Evolutionary conservation across 805 yeast genomes (phyloP), one percentile per base, ranked within the genome.

Genomic region (Wickerhamiella lipophila): DNA sequence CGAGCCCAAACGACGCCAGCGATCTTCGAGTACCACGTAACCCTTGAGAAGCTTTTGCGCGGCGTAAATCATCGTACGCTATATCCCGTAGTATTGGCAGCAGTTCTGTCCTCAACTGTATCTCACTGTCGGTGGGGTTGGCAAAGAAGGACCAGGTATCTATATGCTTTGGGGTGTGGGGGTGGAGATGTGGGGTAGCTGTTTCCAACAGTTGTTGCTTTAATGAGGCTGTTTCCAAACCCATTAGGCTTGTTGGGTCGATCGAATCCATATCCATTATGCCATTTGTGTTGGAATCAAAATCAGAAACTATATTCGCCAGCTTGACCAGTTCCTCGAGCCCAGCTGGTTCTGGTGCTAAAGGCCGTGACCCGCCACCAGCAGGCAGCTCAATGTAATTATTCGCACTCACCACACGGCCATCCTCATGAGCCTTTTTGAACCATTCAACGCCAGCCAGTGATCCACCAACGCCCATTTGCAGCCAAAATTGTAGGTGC

Each of bases 401-500:
- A 19, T 52, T 51, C 6, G 49, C 44, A 46, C 64, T 58, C 1
- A 63, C 26, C 7, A 60, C 61, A 1, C 60, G 39, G 11, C 36
- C 35, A 2, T 34, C 46, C 15, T 57, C 64, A 15, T 47, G 44
- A 1, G 52, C 46, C 4, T 57, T 57, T 2, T 63, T 50, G 9
- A 56, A 54, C 67, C 67, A 64, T 39, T 63, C 65, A 4, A 49
- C 43, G 1, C 64, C 65, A 1, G 64, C 58, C 3, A 57, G 53
- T 4, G 56, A 50, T 15, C 64, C 64, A 1, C 65, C 64, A 3
- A 64, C 36, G 4, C 66, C 66, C 58, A 59, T 56, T 43, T 64
- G 68, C 34, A 67, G 63, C 64, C 64, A 62, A 41, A 63, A 60
- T 49, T 65, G 68, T 9, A 64, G 50, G 11, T 58, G 55, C 30